Base-by-base conservation (phyloP, 2,329 filamentous ascomycete genomes). In the Colletotrichum caudatum region DNA sequence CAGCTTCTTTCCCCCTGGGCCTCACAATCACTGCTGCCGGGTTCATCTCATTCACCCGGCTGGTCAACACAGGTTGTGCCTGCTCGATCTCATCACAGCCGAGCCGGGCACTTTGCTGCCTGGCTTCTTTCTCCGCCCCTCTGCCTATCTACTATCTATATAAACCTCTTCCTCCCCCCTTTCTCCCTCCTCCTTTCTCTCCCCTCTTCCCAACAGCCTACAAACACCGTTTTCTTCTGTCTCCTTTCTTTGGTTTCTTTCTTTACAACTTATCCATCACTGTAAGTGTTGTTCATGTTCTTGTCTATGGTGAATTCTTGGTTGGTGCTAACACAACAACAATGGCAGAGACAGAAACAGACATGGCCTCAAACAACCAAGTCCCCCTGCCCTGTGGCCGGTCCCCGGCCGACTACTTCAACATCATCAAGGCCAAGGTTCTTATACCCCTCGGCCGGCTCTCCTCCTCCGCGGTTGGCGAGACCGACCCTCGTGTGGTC, bases 1-100 rank as follows among this genome's bases (percentile, higher is more conserved):
- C 41, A 20, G 35, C 12, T 23, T 12, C 37, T 7, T n/a, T 44
- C n/a, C 16, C 29, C n/a, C 18, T 6, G 3, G 5, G 2, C 29
- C 29, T 29, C 3, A 71, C 16, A 16, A 56, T 23, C 37, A 50
- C 64, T 48, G 16, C 12, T 29, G 64, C 14, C 68, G 35, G 50
- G 51, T 26, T 39, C 46, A 5, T 29, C 37, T 8, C 20, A 20
- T 26, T 23, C 37, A 35, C 37, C 61, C 18, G 23, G 20, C 50
- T 7, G 37, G 18, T n/a, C 7, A 35, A 16, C 26, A 56, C 9
- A 1, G 3, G 12, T 20, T 7, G 33, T n/a, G 23, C n/a, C 16
- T 1, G 18, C 44, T 29, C 11, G 11, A 37, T 20, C 37, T 56
- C 16, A 29, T 23, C 4, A 16, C 14, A 18, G 58, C 18, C 35